A percentile compares a stretch with the other conserved stretches of the same genome.
phyloP scores from a whole-genome alignment of 2,329 filamentous ascomycete genomes.

The Botryosphaeria dothidea region DNA sequence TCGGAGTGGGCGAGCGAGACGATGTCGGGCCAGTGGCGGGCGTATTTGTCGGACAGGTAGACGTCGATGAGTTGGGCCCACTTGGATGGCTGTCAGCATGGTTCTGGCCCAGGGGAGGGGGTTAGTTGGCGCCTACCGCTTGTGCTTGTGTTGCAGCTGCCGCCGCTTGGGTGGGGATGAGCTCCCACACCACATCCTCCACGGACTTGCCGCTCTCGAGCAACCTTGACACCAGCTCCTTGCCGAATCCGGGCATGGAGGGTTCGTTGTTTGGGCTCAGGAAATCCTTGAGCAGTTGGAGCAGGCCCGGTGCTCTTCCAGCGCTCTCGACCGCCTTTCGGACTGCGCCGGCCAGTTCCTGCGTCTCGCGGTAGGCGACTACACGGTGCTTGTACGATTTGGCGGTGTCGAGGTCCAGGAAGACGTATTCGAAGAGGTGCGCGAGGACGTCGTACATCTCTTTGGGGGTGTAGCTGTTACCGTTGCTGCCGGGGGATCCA shows the following conservation, averaged over 20 bases:
- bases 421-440: conserved; percentile 32
- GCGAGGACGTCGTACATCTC: conserved; percentile 30
- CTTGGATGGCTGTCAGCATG: neutral
- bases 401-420: conserved; percentile 30
- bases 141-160: conserved; percentile 14
- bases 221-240: conserved; percentile 18
- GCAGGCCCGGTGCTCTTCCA: neutral
- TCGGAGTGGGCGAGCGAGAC: conserved; percentile 12
- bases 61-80: conserved; percentile 22
- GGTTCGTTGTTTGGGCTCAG: conserved; percentile 13
- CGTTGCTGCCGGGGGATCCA: conserved; percentile 21
- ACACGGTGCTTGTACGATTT: conserved; percentile 25
- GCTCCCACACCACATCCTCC: conserved; percentile 20
- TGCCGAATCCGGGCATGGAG: neutral
- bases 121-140: conserved; percentile 8
- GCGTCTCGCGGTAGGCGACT: conserved; percentile 15
- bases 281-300: conserved; percentile 10
- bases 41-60: conserved; percentile 21
- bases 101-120: no score
- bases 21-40: conserved; percentile 21
- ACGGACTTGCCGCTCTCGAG: conserved; percentile 21
- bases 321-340: conserved; percentile 13
- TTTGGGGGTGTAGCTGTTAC: conserved; percentile 25
- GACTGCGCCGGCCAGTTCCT: neutral
- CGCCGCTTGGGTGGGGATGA: conserved; percentile 9